Evolutionary conservation across 306 rosid species (phyloP).

Genomic region (Clitoria ternatea): DNA sequence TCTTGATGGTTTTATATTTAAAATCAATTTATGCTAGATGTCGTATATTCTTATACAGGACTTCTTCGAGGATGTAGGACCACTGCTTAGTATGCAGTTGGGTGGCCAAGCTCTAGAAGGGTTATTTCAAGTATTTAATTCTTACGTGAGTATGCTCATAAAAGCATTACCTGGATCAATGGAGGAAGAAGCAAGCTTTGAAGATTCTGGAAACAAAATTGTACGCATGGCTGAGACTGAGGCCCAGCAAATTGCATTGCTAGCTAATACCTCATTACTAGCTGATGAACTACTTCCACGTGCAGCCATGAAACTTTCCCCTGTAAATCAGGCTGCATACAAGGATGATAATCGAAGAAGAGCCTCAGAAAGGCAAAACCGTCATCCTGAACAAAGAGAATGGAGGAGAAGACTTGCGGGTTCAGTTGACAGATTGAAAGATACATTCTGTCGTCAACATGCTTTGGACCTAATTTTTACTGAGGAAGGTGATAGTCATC

Average conservation of each 20-base stretch:
- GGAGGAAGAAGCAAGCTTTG: conserved; percentile 92
- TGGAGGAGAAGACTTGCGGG: conserved; percentile 88
- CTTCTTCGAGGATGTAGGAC: conserved; percentile 98
- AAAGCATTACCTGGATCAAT: conserved; percentile 89
- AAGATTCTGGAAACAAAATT: conserved; percentile 74
- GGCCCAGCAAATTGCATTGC: conserved; percentile 94
- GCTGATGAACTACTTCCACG: conserved; percentile 97
- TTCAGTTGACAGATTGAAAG: conserved; percentile 87
- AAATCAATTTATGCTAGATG: conserved; percentile 21
- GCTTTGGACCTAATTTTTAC: conserved; percentile 90
- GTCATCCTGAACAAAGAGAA: conserved; percentile 98
- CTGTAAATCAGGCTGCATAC: conserved; percentile 50
- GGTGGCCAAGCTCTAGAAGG: conserved; percentile 98
- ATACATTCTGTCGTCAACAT: conserved; percentile 92
- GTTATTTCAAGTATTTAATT: conserved; percentile 80
- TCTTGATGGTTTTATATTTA: conserved; percentile 10
- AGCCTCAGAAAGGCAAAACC: conserved; percentile 81
- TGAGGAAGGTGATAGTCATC: conserved; percentile 96
- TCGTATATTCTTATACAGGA: conserved; percentile 57
- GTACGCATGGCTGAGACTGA: conserved; percentile 93
- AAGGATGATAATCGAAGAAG: conserved; percentile 73
- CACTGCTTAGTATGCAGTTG: conserved; percentile 96
- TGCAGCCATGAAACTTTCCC: conserved; percentile 93
- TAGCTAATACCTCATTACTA: conserved; percentile 92
- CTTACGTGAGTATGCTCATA: conserved; percentile 72